Base-by-base conservation (phyloP, 140 eudicot species). In the Ambrosia hybrid region DNA sequence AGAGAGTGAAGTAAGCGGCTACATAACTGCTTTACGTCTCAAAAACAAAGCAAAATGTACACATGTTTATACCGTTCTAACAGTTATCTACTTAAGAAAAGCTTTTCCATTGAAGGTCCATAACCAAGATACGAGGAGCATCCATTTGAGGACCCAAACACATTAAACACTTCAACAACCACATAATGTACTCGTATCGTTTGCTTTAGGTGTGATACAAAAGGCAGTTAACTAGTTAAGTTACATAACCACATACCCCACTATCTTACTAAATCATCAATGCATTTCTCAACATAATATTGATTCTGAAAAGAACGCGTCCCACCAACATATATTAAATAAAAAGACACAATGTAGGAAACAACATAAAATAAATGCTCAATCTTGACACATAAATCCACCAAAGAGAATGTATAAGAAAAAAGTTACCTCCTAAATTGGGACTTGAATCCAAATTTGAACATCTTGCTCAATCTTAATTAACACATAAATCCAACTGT, bases 401-500 rank as follows among this genome's bases (percentile, higher is more conserved):
- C 26, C 30, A 21, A 21, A 21, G 34, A 4, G 33, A 9, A 15
- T 53, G 30, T 6, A 58, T 30, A 41, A 51, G 63, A 33, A 37
- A 56, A 38, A 62, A 9, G 55, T 48, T 67, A 79, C 83, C 83
- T 72, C 78, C 49, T 57, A 73, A 77, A 77, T 5, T 52, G 72
- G 10, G 81, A n/a, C 72, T 51, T 70, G 7, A 65, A 70, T 70
- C 48, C 62, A n/a, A 57, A 77, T 62, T 71, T 77, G 15, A 61
- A 53, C 81, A 77, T 77, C 51, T 77, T 70, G 41, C 10, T n/a
- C 15, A 51, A 10, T 26, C 17, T 61, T 60, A 38, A 39, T 61
- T 60, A 38, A 39, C 51, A 58, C 71, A 68, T 49, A 17, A 11
- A 61, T 77, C 38, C 59, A 70, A 77, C 81, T 77, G 76, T 53